phyloP scores from a whole-genome alignment of 2,329 filamentous ascomycete species.

The Trichoderma sp. region DNA sequence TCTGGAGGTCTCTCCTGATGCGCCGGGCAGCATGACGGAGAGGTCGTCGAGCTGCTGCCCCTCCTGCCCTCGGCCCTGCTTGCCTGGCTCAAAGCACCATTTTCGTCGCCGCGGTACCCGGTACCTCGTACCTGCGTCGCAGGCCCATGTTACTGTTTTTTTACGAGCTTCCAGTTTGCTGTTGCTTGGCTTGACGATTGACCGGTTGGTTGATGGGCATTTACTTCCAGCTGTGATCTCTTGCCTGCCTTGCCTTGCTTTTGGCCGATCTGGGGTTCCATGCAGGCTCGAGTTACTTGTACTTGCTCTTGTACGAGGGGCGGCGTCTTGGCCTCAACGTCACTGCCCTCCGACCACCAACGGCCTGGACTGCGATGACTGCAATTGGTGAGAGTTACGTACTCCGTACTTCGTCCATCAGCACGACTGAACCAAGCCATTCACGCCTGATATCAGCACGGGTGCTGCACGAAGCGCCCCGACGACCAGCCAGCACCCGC shows the following conservation, averaged over 20 bases:
- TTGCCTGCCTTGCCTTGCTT: not conserved
- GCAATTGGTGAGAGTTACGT: not conserved
- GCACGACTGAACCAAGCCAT: not conserved
- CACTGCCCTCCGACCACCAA: not conserved
- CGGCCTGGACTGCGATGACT: not conserved
- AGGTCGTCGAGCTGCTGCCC: conserved; percentile 8
- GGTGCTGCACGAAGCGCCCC: not conserved
- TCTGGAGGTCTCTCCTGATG: not conserved
- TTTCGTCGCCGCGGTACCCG: not conserved
- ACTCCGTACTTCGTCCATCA: not conserved
- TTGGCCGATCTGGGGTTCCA: not conserved
- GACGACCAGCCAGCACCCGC: not conserved
- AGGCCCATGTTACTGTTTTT: not conserved
- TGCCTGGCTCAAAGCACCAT: conserved; percentile 1
- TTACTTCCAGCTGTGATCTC: too few species aligned
- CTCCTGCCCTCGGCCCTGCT: not conserved
- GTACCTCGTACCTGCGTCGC: conserved; percentile 8
- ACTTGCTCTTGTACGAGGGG: not conserved
- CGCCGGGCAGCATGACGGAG: not conserved
- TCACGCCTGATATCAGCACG: not conserved
- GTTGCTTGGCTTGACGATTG: not conserved
- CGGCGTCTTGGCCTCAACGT: not conserved
- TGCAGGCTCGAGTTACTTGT: not conserved
- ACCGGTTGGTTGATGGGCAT: not conserved
- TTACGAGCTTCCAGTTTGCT: not conserved